These are phyloP conservation scores for Perkinsus olseni DNA, from an alignment of 169 alveolate species.

Conservation along the genomic window DNA sequence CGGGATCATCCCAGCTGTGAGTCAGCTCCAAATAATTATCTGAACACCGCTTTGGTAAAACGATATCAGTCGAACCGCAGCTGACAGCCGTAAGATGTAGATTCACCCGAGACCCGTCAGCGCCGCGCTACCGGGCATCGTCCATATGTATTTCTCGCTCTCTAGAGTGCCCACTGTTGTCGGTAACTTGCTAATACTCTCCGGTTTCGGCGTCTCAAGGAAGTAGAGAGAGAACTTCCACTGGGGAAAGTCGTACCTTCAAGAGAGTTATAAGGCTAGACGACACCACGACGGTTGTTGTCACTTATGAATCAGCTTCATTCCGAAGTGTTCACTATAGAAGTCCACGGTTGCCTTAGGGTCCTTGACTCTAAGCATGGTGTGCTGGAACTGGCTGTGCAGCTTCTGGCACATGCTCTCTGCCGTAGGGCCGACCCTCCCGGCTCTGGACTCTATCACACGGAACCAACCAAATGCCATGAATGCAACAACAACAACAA, in stretches of 20 bases:
- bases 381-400: conserved; percentile 43
- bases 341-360: conserved; percentile 51
- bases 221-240: conserved; percentile 51
- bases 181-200: conserved; percentile 30
- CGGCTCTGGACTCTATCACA: not conserved
- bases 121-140: conserved; percentile 20
- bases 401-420: not conserved
- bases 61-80: too few species aligned
- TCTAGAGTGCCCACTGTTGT: conserved; percentile 31
- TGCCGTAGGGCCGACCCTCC: not conserved
- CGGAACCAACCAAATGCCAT: not conserved
- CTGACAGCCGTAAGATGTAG: not conserved
- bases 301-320: conserved; percentile 34
- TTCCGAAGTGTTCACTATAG: conserved; percentile 52
- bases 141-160: conserved; percentile 52
- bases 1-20: conserved; percentile 46
- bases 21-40: conserved; percentile 48
- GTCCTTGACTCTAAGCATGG: conserved; percentile 60
- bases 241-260: conserved; percentile 38
- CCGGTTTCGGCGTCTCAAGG: conserved; percentile 50
- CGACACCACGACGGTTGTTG: not conserved
- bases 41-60: not conserved
- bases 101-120: not conserved
- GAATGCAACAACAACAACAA: not conserved
- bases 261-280: not conserved